These are phyloP conservation scores for Oryza nivara DNA, from an alignment of 176 grass and related monocot genomes.

Conservation along the genomic window DNA sequence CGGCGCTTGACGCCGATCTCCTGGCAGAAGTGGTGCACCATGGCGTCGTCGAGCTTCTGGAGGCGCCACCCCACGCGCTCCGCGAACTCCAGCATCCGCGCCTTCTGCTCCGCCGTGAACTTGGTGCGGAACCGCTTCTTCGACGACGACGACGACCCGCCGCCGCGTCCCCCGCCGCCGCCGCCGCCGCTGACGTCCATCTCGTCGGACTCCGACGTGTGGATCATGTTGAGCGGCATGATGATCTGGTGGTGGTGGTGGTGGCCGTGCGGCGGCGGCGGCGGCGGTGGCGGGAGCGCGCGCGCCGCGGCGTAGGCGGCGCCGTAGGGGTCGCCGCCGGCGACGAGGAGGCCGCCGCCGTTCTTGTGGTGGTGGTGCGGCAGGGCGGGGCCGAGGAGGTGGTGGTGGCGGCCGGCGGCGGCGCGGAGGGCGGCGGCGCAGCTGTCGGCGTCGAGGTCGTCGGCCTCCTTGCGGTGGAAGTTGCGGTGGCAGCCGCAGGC, in stretches of 20 bases:
- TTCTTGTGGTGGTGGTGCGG: constrained; percentile 17
- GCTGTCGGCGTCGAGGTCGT: constrained; percentile 11
- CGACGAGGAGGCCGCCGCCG: constrained; percentile 37
- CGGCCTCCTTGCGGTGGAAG: constrained; percentile 87
- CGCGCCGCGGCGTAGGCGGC: constrained; percentile 43
- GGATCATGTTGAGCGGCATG: constrained; percentile 77
- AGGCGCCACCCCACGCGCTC: constrained; percentile 81
- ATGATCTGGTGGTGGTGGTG: constrained; percentile 52
- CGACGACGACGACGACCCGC: constrained; percentile 7
- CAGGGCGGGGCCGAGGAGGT: constrained; percentile 43
- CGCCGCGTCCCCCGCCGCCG: constrained; percentile 6
- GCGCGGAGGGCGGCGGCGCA: constrained; percentile 24
- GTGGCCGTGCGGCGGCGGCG: neutral
- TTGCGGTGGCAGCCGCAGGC: constrained; percentile 95
- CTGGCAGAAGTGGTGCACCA: constrained; percentile 82
- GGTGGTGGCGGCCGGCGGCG: constrained; percentile 24
- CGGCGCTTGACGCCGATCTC: constrained; percentile 89
- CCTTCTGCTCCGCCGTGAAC: constrained; percentile 91
- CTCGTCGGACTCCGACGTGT: constrained; percentile 87
- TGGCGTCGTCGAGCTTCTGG: constrained; percentile 76
- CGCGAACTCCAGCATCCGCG: constrained; percentile 84
- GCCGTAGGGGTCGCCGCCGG: constrained; percentile 44
- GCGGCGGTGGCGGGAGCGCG: constrained; percentile 14
- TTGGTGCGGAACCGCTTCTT: constrained; percentile 90
- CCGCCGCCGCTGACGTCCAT: constrained; percentile 53